Base-by-base conservation (phyloP, 2,329 filamentous ascomycete genomes). In the Chrysoporthe austroafricana region DNA sequence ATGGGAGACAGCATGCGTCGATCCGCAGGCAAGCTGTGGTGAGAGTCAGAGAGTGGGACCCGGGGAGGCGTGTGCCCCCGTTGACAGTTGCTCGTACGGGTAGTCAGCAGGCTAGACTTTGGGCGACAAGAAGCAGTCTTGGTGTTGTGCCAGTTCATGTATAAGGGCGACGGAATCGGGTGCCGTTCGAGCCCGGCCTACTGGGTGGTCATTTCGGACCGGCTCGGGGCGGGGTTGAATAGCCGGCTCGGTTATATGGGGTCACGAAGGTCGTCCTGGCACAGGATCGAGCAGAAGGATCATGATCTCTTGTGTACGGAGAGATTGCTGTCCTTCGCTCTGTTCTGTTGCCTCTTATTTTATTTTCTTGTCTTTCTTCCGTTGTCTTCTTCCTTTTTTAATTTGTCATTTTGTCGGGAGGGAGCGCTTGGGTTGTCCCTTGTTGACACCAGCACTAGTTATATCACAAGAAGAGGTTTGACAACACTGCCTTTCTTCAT, bases 231-330 rank as follows among this genome's bases (percentile, higher is more conserved):
- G 61, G 61, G 61, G 61, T 63, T 32, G 11, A 54, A 63, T 54
- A 63, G 48, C 61, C 61, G 61, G 48, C n/a, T 63, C 61, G 61
- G 61, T 63, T 63, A 63, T 62, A 62, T 62, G 18, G 8, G 1
- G 5, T 1, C 46, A 48, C 18, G 46, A 48, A 48, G 48, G n/a
- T 26, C 11, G 21, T 16, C 32, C 4, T 42, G 26, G 26, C 9
- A 39, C 36, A 39, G 36, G 36, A 39, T 39, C 4, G 36, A 39
- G 26, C 26, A 2, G 26, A 26, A 2, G 26, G 26, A 26, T 26
- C 26, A 26, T 26, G 2, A 2, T 26, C 26, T 26, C 26, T 39
- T 9, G 36, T 7, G 36, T 39, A 39, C 36, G 36, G 36, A 39
- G 26, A 26, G 26, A 26, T 26, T 26, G 2, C 2, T 26, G 26